Evolutionary conservation across 2,329 filamentous ascomycete genomes (phyloP), one percentile per base, ranked within the genome.

Genomic region (Aspergillus alliaceus): DNA sequence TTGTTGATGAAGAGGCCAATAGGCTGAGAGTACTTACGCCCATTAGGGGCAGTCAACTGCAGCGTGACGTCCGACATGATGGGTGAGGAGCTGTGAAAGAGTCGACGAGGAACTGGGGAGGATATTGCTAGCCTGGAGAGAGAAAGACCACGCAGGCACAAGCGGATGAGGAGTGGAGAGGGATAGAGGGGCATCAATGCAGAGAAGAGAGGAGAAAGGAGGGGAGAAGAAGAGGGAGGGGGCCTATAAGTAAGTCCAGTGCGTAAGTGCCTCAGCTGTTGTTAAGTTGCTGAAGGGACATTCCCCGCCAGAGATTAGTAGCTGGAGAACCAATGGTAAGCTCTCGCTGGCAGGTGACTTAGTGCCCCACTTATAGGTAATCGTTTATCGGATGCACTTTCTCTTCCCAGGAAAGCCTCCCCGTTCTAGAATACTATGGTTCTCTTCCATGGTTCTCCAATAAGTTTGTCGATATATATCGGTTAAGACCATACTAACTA

Each of bases 1-100:
- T 92, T 91, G 79, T 90, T 89, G 77, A 93, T 91, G 75, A 92
- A 93, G 8, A 93, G 81, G n/a, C 90, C 90, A 44, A 84, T 80
- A 2, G 90, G 89, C 77, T 91, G 88, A 12, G 75, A 79, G 76
- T 90, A 93, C 66, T 84, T 86, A 72, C 78, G 81, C 66, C 89
- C 90, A 75, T 93, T 93, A 4, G 90, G 90, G 50, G 90, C 89
- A 8, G 82, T 89, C 57, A 93, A 82, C 67, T 90, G 82, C 24
- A 76, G 65, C 37, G 70, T 72, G 27, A 78, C 61, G 51, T 72
- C 65, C 4, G 75, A 68, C 75, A 77, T 77, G 47, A 62, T 66
- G 66, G 51, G 35, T 8, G 60, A 51, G 24, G 70, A 67, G 53
- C 51, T 57, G 58, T 70, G 65, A 25, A 73, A 71, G 34, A 12